Conservation (phyloP, 2,329 filamentous ascomycete genomes). For the Allantophomopsis cytisporea region DNA sequence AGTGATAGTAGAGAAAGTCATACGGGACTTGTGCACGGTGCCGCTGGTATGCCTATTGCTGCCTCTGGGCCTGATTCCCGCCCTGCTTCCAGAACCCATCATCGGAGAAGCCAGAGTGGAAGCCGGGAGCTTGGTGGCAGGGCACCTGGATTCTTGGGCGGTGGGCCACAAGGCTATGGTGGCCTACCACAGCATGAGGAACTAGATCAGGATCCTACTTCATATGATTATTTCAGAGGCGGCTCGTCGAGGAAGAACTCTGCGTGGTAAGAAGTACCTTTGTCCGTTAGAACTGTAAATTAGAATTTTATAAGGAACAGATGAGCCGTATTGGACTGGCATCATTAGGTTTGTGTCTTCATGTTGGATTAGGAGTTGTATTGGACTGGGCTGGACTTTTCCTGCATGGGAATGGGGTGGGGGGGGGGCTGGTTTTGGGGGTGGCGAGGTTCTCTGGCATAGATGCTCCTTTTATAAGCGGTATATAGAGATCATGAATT, state of each 20-base stretch:
- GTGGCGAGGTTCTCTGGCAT: too few relatives aligned
- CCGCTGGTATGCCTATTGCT: constrained; percentile 34
- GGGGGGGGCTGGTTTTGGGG: too few relatives aligned
- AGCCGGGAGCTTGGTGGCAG: constrained; percentile 23
- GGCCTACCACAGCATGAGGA: constrained; percentile 36
- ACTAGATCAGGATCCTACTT: constrained; percentile 15
- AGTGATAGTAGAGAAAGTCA: constrained; percentile 37
- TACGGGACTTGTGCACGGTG: constrained; percentile 33
- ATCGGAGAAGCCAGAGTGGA: constrained; percentile 2
- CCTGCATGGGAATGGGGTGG: too few relatives aligned
- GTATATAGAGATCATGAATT: too few relatives aligned
- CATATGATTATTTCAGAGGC: constrained; percentile 17
- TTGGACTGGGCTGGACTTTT: too few relatives aligned
- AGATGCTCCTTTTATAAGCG: too few relatives aligned
- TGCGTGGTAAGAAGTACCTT: too few relatives aligned
- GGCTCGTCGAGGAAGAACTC: neutral
- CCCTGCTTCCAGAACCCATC: constrained; percentile 7
- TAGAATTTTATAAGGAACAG: neutral
- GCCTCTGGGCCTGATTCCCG: constrained; percentile 16
- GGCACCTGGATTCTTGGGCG: constrained; percentile 38
- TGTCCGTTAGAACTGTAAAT: neutral
- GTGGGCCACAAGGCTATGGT: constrained; percentile 45
- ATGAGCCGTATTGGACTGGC: neutral
- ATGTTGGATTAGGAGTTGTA: too few relatives aligned
- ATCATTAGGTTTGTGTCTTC: too few relatives aligned